Conservation (phyloP, 768 basidiomycete genomes). For the Crassisporium funariophilum region DNA sequence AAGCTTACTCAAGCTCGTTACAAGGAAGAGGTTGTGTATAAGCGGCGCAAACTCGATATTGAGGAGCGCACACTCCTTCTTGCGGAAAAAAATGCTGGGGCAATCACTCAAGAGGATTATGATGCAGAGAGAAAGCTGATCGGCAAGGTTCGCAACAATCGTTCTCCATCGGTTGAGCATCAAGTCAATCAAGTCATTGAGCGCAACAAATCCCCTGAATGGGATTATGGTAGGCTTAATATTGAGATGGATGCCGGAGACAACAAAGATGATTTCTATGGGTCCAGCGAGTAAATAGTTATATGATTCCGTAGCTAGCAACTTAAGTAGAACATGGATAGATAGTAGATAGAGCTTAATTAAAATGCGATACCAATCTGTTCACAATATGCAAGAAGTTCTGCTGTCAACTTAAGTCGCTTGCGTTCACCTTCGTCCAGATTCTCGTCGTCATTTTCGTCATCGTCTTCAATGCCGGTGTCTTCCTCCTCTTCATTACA, state of each 20-base stretch:
- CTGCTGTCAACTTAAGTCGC: conserved; percentile 16
- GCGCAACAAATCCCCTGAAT: conserved; percentile 4
- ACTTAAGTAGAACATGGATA: not conserved
- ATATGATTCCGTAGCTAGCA: not conserved
- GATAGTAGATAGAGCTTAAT: not conserved
- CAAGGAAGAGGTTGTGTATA: not conserved
- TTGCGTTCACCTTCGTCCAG: conserved; percentile 18
- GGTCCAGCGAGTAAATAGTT: not conserved
- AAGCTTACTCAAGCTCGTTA: not conserved
- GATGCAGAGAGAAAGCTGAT: not conserved
- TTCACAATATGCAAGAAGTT: conserved; percentile 17
- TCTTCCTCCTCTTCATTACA: conserved; percentile 17
- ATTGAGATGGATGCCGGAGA: too few species aligned
- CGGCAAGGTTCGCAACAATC: not conserved
- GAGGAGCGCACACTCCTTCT: not conserved
- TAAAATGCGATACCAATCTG: conserved; percentile 7
- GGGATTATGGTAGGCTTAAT: conserved; percentile 1
- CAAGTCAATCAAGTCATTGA: too few species aligned
- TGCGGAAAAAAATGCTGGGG: not conserved
- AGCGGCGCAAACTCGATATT: not conserved
- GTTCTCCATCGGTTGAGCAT: not conserved
- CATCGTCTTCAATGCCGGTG: not conserved
- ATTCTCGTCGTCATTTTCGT: conserved; percentile 3
- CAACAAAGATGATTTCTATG: not conserved
- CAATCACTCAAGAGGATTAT: not conserved